These are phyloP conservation scores for Aspergillus affinis DNA, from an alignment of 495 filamentous ascomycete genomes.

Conservation along the genomic window DNA sequence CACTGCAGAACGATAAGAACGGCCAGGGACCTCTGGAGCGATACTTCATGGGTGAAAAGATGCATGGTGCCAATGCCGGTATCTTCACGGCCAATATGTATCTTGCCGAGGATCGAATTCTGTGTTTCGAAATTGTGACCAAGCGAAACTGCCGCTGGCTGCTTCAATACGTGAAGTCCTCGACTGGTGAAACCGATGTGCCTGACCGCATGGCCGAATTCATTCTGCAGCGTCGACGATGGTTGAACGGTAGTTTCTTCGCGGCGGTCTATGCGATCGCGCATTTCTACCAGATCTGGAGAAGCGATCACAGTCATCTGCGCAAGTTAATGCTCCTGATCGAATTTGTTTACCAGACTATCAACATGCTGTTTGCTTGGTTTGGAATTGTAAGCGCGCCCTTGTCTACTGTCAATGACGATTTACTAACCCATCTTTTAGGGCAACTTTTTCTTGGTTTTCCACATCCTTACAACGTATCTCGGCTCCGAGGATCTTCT, in stretches of 20 bases:
- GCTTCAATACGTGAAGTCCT: constrained; percentile 95
- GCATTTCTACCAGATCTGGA: constrained; percentile 92
- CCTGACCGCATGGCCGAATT: constrained; percentile 92
- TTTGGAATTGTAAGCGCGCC: constrained; percentile 71
- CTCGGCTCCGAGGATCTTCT: constrained; percentile 67
- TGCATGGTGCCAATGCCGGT: constrained; percentile 92
- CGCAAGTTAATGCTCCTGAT: constrained; percentile 87
- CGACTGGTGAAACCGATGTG: constrained; percentile 97
- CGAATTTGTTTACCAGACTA: constrained; percentile 90
- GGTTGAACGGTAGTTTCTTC: constrained; percentile 99
- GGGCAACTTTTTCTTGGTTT: constrained; percentile 99
- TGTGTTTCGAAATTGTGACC: constrained; percentile 97
- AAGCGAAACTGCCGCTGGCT: constrained; percentile 98
- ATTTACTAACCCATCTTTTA: constrained; percentile 21
- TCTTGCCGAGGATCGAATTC: constrained; percentile 96
- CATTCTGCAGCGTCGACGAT: constrained; percentile 93
- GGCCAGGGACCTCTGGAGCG: constrained; percentile 91
- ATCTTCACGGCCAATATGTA: constrained; percentile 99
- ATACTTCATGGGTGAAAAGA: constrained; percentile 97
- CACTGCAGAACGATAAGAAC: constrained; percentile 93
- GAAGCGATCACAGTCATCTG: constrained; percentile 83
- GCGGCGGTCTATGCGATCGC: constrained; percentile 93
- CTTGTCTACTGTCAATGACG: not conserved
- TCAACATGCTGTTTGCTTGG: constrained; percentile 98
- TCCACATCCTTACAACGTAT: constrained; percentile 91